Evolutionary conservation across 805 yeast species (phyloP).

Genomic region (Metschnikowia noctiluminum): DNA sequence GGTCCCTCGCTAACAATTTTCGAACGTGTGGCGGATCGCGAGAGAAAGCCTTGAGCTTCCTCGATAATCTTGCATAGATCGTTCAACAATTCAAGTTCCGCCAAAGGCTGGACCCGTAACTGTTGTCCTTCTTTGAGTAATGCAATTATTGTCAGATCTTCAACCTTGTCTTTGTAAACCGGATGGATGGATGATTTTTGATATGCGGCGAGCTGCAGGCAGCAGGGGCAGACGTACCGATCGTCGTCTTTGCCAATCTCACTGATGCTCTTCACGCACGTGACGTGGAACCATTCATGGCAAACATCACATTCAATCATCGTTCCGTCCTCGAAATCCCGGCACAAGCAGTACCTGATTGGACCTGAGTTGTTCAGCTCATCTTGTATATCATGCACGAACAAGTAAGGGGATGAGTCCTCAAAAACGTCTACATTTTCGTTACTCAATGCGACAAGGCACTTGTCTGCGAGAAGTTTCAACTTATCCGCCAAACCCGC

Average conservation of each 20-base stretch:
- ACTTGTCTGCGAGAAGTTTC: conserved; percentile 20
- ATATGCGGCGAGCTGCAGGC: conserved; percentile 5
- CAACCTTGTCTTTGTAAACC: not conserved
- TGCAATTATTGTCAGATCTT: not conserved
- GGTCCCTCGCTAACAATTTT: not conserved
- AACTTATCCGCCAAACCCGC: conserved; percentile 20
- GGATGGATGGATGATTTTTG: conserved; percentile 2
- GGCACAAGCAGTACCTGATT: conserved; percentile 55
- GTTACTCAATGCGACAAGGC: conserved; percentile 25
- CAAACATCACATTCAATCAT: conserved; percentile 73
- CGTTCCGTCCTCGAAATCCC: conserved; percentile 54
- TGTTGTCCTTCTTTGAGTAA: conserved; percentile 6
- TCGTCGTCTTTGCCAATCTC: conserved; percentile 16
- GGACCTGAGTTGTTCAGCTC: conserved; percentile 4
- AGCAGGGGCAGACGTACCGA: conserved; percentile 17
- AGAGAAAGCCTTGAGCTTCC: conserved; percentile 2
- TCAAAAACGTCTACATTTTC: conserved; percentile 24
- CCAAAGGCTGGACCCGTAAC: conserved; percentile 7
- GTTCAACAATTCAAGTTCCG: conserved; percentile 7
- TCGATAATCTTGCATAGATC: not conserved
- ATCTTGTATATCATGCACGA: conserved; percentile 10
- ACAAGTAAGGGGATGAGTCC: conserved; percentile 24
- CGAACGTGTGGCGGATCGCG: conserved; percentile 2
- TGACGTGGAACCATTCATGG: conserved; percentile 68
- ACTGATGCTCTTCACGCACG: conserved; percentile 39